Evolutionary conservation across 2,329 filamentous ascomycete species (phyloP).

Genomic region (Penicillium paneum): DNA sequence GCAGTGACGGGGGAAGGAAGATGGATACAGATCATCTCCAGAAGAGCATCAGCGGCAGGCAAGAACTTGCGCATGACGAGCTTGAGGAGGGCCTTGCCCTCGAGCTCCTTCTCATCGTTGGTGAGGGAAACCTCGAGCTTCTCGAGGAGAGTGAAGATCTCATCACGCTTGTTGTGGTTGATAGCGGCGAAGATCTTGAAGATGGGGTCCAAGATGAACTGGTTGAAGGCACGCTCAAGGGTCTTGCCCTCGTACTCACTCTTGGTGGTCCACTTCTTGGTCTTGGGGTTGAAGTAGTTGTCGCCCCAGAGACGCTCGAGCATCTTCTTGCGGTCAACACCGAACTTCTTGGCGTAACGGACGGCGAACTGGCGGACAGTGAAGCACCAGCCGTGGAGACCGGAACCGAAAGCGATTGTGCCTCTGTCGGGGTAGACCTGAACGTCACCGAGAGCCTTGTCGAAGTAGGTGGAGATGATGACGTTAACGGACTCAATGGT

Average conservation of each 20-base stretch:
- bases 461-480: slow-evolving; percentile 98
- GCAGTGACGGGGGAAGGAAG: slow-evolving; percentile 93
- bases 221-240: slow-evolving; percentile 98
- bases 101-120: slow-evolving; percentile 81
- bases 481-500: slow-evolving; percentile 99
- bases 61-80: slow-evolving; percentile 98
- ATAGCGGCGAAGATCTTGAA: slow-evolving; percentile 97
- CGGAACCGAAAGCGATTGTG: slow-evolving; percentile 98
- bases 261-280: slow-evolving; percentile 99
- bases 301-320: slow-evolving; percentile 99
- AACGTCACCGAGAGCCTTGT: slow-evolving; percentile 94
- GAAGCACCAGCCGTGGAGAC: slow-evolving; percentile 99
- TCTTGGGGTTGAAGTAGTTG: slow-evolving; percentile 99
- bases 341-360: slow-evolving; percentile 99
- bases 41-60: slow-evolving; percentile 91
- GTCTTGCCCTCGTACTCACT: slow-evolving; percentile 77
- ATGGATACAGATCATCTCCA: slow-evolving; percentile 99
- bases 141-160: slow-evolving; percentile 74
- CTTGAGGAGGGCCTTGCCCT: slow-evolving; percentile 98
- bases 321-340: slow-evolving; percentile 99
- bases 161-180: slow-evolving; percentile 99
- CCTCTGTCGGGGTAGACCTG: slow-evolving; percentile 98
- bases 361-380: slow-evolving; percentile 96
- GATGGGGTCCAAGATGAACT: slow-evolving; percentile 99
- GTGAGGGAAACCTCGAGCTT: slow-evolving; percentile 95